These are phyloP conservation scores for Erigeron canadensis DNA, from an alignment of 129 eudicot genomes.

Conservation along the genomic window DNA sequence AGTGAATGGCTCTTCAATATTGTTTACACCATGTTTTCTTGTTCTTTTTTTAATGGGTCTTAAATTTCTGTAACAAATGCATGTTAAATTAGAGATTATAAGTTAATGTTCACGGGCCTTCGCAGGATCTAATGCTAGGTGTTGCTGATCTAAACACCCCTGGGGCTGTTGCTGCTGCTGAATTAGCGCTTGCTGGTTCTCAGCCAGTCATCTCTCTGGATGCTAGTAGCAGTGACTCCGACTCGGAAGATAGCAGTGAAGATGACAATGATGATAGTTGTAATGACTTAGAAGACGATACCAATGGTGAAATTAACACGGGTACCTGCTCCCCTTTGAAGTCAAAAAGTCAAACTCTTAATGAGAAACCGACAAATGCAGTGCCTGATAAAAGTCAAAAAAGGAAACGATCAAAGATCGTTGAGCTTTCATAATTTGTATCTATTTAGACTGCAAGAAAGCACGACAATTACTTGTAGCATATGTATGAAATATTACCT, in stretches of 20 bases:
- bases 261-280: slow-evolving; percentile 40
- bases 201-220: slow-evolving; percentile 43
- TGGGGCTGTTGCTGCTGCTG: slow-evolving; percentile 91
- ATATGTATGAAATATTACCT: not conserved
- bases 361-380: slow-evolving; percentile 30
- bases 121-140: slow-evolving; percentile 85
- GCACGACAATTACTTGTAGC: slow-evolving; percentile 13
- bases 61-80: not conserved
- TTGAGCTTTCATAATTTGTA: slow-evolving; percentile 58
- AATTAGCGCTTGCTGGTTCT: slow-evolving; percentile 63
- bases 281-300: slow-evolving; percentile 17
- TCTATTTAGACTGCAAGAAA: slow-evolving; percentile 7
- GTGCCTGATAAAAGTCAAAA: slow-evolving; percentile 19
- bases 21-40: no score
- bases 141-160: slow-evolving; percentile 93
- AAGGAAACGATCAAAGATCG: slow-evolving; percentile 55
- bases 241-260: slow-evolving; percentile 44
- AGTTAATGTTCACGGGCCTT: not conserved
- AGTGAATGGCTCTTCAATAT: not conserved
- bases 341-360: slow-evolving; percentile 22
- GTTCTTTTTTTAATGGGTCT: not conserved
- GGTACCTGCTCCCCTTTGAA: slow-evolving; percentile 18
- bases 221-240: slow-evolving; percentile 30
- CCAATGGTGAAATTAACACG: slow-evolving; percentile 15
- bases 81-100: not conserved